Percentiles rank a stretch among this genome's conserved stretches.
phyloP scores from a whole-genome alignment of 441 rosid species.

The Arabidopsis lyrata region DNA sequence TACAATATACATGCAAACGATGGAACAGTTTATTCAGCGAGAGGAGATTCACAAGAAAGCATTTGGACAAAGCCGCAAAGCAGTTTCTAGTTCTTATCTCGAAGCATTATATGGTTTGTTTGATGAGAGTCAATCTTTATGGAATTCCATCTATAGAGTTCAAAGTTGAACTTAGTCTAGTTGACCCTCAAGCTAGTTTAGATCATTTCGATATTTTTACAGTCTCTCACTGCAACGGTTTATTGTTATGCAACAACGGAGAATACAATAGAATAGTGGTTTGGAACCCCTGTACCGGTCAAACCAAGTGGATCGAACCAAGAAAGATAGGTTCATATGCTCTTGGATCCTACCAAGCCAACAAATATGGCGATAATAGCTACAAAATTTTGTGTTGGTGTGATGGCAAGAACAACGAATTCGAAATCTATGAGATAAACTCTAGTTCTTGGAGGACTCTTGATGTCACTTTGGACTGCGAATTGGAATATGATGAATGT shows the following conservation, averaged over 20 bases:
- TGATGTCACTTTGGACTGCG: too few species aligned
- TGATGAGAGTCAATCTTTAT: neutral
- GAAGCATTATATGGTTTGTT: neutral
- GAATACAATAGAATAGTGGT: neutral
- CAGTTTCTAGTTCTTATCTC: neutral
- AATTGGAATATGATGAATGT: too few species aligned
- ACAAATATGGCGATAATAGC: neutral
- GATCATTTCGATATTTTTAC: neutral
- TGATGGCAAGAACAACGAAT: neutral
- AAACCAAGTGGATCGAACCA: constrained; percentile 2
- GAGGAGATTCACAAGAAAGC: neutral
- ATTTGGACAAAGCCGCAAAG: neutral
- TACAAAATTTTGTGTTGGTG: neutral
- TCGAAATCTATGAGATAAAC: too few species aligned
- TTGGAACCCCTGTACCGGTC: neutral
- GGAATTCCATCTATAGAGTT: neutral
- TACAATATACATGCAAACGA: too few species aligned
- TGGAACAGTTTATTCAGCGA: neutral
- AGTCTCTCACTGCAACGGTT: neutral
- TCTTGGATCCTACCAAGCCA: constrained; percentile 7
- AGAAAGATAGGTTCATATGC: neutral
- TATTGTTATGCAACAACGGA: too few species aligned
- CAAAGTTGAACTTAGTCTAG: neutral
- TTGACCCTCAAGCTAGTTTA: neutral
- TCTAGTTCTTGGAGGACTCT: neutral